phyloP scores from a whole-genome alignment of 345 rosid species.

The Eutrema heterophyllum region DNA sequence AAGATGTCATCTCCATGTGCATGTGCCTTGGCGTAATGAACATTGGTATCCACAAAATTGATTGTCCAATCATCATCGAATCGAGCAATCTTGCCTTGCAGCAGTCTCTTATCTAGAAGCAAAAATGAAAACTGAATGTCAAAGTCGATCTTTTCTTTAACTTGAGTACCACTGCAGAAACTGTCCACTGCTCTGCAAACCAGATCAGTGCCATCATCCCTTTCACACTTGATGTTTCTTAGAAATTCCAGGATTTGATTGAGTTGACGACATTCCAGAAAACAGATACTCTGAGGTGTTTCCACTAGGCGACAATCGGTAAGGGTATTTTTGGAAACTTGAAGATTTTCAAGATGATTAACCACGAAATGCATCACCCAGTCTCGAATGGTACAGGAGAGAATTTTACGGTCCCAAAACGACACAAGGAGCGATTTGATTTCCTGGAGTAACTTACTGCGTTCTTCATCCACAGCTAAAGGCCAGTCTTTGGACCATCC shows the following conservation, averaged over 20 bases:
- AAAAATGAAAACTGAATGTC: slow-evolving; percentile 12
- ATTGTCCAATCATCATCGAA: slow-evolving; percentile 8
- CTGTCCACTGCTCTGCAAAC: slow-evolving; percentile 15
- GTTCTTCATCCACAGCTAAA: neutral
- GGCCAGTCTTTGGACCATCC: slow-evolving; percentile 27
- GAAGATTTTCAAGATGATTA: neutral
- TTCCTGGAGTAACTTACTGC: slow-evolving; percentile 1
- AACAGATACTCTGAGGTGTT: slow-evolving; percentile 23
- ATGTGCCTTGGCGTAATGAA: slow-evolving; percentile 7
- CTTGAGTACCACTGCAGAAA: neutral
- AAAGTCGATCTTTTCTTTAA: slow-evolving; percentile 17
- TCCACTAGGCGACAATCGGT: neutral
- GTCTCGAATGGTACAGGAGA: neutral
- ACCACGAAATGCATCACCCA: neutral
- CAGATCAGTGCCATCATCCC: slow-evolving; percentile 17
- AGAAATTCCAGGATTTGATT: neutral
- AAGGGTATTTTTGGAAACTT: neutral
- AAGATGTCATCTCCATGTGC: slow-evolving; percentile 12
- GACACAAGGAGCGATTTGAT: neutral
- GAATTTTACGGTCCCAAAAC: neutral
- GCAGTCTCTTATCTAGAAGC: slow-evolving; percentile 27
- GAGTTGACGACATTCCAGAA: slow-evolving; percentile 8
- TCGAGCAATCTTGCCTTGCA: neutral
- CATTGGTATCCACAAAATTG: neutral
- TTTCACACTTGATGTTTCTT: neutral